Evolutionary conservation across 2,329 filamentous ascomycete species (phyloP).

Genomic region (Calonectria hongkongensis): DNA sequence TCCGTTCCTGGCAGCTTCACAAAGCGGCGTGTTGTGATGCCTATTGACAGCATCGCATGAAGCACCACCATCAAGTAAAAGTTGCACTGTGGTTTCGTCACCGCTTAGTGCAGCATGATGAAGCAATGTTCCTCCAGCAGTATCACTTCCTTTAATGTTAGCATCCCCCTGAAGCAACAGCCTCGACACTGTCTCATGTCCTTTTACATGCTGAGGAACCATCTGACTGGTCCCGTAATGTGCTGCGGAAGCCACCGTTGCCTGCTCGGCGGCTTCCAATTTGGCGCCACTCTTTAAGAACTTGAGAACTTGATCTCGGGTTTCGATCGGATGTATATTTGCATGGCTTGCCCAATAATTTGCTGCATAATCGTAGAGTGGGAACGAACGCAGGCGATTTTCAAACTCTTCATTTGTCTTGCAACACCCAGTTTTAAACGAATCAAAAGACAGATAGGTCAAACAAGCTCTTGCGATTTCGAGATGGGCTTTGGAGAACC

Average conservation of each 20-base stretch:
- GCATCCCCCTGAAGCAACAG: neutral
- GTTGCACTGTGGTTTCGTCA: neutral
- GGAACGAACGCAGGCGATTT: neutral
- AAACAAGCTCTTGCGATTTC: neutral
- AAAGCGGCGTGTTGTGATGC: neutral
- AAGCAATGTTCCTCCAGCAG: neutral
- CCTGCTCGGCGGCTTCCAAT: neutral
- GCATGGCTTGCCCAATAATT: conserved; percentile 1
- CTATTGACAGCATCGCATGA: conserved; percentile 13
- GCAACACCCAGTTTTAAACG: neutral
- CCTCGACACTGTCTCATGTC: neutral
- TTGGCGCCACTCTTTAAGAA: conserved; percentile 6
- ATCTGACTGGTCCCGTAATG: neutral
- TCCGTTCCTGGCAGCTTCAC: neutral
- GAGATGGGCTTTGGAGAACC: conserved; percentile 1
- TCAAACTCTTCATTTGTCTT: neutral
- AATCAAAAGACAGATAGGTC: neutral
- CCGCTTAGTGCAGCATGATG: conserved; percentile 1
- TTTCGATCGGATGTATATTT: neutral
- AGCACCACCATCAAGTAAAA: neutral
- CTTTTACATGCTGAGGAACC: neutral
- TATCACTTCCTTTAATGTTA: neutral
- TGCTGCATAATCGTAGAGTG: conserved; percentile 12
- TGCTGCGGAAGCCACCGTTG: neutral
- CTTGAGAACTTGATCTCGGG: neutral